A percentile compares a stretch with the other conserved stretches of the same genome.
Conservation (phyloP, 768 basidiomycete species). For the Cystobasidiopsis lactophilus region DNA sequence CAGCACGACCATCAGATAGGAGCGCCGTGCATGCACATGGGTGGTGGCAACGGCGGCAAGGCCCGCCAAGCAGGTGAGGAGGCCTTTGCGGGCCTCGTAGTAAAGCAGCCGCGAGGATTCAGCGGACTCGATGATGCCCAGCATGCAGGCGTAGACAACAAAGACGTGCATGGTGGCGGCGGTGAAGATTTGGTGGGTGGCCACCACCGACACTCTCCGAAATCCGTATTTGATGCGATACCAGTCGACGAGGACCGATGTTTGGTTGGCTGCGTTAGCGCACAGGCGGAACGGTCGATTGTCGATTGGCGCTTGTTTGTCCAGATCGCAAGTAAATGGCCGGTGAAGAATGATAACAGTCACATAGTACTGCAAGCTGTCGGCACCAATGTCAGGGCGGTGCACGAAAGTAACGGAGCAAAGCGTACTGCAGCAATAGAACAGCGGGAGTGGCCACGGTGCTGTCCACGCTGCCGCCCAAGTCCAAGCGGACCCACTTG, state of each 20-base stretch:
- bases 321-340: background rate
- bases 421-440: too few species aligned
- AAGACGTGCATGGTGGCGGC: background rate
- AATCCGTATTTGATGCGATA: background rate
- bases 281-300: background rate
- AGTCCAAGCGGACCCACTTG: too few species aligned
- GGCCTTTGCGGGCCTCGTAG: background rate
- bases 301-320: background rate
- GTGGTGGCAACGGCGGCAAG: constrained; percentile 2
- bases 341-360: too few species aligned
- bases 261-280: background rate
- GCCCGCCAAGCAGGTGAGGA: background rate
- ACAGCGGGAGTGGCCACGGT: too few species aligned
- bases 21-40: background rate
- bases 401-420: too few species aligned
- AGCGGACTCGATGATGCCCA: background rate
- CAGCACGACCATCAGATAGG: too few species aligned
- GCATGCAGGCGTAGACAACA: constrained; percentile 3
- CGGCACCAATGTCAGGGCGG: too few species aligned
- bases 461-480: too few species aligned
- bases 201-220: background rate
- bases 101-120: background rate
- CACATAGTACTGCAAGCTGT: too few species aligned
- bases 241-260: background rate
- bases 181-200: constrained; percentile 1